Percentiles rank a stretch among this genome's conserved stretches.
Evolutionary conservation across 2,329 filamentous ascomycete species (phyloP).

Genomic region (Aspergillus novofumigatus): DNA sequence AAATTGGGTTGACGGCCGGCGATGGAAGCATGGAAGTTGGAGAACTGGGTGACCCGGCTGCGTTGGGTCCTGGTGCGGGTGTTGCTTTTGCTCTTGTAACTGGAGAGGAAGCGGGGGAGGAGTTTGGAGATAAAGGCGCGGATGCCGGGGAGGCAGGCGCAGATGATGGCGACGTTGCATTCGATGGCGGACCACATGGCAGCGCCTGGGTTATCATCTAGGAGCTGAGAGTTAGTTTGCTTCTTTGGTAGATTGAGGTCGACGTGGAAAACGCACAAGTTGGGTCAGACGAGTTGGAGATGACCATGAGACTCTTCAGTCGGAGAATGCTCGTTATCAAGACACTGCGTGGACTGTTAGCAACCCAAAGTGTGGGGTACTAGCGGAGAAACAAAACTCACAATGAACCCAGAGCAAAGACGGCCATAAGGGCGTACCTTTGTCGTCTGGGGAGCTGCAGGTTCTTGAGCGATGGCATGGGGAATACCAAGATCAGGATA

Average conservation of each 20-base stretch:
- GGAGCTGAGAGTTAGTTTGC: background rate
- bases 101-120: conserved; percentile 27
- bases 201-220: conserved; percentile 33
- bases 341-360: conserved; percentile 28
- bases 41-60: conserved; percentile 13
- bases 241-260: background rate
- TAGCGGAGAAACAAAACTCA: conserved; percentile 18
- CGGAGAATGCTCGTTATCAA: conserved; percentile 39
- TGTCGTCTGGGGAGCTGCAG: conserved; percentile 38
- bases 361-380: conserved; percentile 2
- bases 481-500: conserved; percentile 37
- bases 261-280: conserved; percentile 20
- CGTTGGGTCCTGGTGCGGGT: conserved; percentile 14
- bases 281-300: conserved; percentile 25
- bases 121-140: conserved; percentile 23
- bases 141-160: conserved; percentile 36
- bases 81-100: conserved; percentile 8
- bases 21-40: conserved; percentile 20
- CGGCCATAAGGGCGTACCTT: conserved; percentile 36
- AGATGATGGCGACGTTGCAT: conserved; percentile 41
- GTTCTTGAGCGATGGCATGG: conserved; percentile 40
- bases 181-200: conserved; percentile 44
- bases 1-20: conserved; percentile 14
- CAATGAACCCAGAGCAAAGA: conserved; percentile 44
- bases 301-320: conserved; percentile 24